Base-by-base conservation (phyloP, 371 early-diverging fungal genomes). In the Chytridiales sp. region DNA sequence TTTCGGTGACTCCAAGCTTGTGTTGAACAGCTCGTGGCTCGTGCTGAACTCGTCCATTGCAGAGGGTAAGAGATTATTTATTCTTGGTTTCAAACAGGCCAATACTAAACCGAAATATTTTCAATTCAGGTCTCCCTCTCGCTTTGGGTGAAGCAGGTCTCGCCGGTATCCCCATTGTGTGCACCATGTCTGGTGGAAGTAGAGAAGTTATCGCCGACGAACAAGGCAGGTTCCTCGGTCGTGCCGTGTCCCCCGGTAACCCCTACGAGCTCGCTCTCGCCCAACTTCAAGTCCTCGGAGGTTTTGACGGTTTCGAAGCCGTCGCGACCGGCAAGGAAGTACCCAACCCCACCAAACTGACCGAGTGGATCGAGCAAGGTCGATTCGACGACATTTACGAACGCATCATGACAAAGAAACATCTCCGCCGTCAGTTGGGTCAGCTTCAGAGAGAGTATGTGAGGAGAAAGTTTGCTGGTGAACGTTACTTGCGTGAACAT, bases 71-170 rank as follows among this genome's bases (percentile, higher is more conserved):
- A 11, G 8, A 11, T 11, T 44, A 44, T 24, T 44, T 11, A 11
- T 11, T 24, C 19, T 44, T n/a, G n/a, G n/a, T n/a, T n/a, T n/a
- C n/a, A n/a, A n/a, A n/a, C n/a, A n/a, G n/a, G n/a, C n/a, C n/a
- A n/a, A n/a, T n/a, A n/a, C n/a, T 19, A 21, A 8, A 11, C 44
- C 24, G 19, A 44, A 11, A 6, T 24, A 11, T 19, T 44, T 11
- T n/a, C n/a, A n/a, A n/a, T 5, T 19, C 6, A 44, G 44, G 62
- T 27, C 48, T 61, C 11, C 62, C 62, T 22, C 48, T 61, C 4
- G 62, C 62, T 19, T 46, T 61, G n/a, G 62, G 62, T 19, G 62
- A 61, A 38, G 62, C 62, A 1, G 62, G 62, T 30, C 48, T 61
- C 31, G 54, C 41, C 26, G 62, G 62, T 30, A 32, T 34, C 13